These are phyloP conservation scores for Stemphylium lycopersici DNA, from an alignment of 2,329 filamentous ascomycete species.

Conservation along the genomic window DNA sequence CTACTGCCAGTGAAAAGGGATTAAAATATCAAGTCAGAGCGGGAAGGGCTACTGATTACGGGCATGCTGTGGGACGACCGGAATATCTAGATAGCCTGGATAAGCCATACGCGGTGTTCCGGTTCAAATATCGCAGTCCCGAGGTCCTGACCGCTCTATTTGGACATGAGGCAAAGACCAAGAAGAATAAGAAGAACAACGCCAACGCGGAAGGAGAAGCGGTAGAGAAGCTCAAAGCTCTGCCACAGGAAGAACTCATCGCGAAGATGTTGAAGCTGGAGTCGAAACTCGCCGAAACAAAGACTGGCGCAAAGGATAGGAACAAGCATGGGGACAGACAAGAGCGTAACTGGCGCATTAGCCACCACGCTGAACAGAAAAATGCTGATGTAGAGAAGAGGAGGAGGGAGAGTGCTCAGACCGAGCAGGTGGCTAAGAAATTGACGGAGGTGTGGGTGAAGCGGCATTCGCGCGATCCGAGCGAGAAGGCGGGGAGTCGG, in stretches of 20 bases:
- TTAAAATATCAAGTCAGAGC: conserved; percentile 42
- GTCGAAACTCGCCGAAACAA: conserved; percentile 34
- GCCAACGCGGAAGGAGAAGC: not conserved
- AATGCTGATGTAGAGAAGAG: not conserved
- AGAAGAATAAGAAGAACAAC: not conserved
- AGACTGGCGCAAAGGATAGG: not conserved
- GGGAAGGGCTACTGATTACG: conserved; percentile 47
- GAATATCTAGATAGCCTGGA: conserved; percentile 50
- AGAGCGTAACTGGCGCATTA: not conserved
- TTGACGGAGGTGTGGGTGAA: conserved; percentile 32
- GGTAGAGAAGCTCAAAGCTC: conserved; percentile 24
- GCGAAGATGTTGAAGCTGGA: conserved; percentile 19
- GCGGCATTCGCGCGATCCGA: conserved; percentile 17
- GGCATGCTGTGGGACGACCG: conserved; percentile 46
- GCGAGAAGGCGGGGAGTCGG: conserved; percentile 6
- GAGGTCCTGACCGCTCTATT: conserved; percentile 45
- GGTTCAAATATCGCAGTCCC: conserved; percentile 54
- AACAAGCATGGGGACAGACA: not conserved
- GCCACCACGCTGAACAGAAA: not conserved
- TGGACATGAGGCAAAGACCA: not conserved
- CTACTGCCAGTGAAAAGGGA: conserved; percentile 17
- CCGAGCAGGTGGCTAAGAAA: conserved; percentile 14
- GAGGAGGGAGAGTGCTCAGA: conserved; percentile 1
- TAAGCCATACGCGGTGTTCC: conserved; percentile 54
- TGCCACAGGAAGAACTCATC: conserved; percentile 34